These are phyloP conservation scores for Diophrys appendiculata DNA, from an alignment of 73 alveolate genomes.

Conservation along the genomic window DNA sequence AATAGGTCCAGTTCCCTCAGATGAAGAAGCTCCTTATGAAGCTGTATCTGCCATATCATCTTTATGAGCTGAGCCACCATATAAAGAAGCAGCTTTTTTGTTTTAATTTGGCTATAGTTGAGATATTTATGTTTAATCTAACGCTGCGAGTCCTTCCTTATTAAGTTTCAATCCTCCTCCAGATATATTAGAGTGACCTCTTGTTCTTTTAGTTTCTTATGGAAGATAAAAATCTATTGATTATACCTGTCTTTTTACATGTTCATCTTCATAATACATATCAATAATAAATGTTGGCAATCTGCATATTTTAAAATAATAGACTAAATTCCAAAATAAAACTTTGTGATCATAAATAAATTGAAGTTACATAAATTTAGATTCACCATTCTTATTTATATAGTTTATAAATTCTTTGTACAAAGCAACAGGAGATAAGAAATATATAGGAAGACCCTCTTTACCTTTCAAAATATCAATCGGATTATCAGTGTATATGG, in stretches of 20 bases:
- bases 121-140: too few relatives aligned
- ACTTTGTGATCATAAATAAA: slow-evolving; percentile 56
- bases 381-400: slow-evolving; percentile 58
- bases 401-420: slow-evolving; percentile 59
- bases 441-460: slow-evolving; percentile 50
- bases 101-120: too few relatives aligned
- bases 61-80: too few relatives aligned
- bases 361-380: slow-evolving; percentile 33
- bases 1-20: slow-evolving; percentile 2
- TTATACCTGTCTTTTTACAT: slow-evolving; percentile 17
- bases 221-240: slow-evolving; percentile 35
- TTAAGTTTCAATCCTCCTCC: too few relatives aligned
- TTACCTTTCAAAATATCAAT: slow-evolving; percentile 41
- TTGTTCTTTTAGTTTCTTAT: slow-evolving; percentile 23
- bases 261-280: slow-evolving; percentile 34
- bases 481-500: slow-evolving; percentile 41
- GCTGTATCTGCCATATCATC: slow-evolving; percentile 3
- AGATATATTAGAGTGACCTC: too few relatives aligned
- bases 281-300: slow-evolving; percentile 65
- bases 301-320: slow-evolving; percentile 59
- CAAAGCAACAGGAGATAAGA: slow-evolving; percentile 64
- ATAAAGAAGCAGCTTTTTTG: slow-evolving; percentile 23
- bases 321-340: slow-evolving; percentile 65
- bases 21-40: background rate
- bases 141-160: too few relatives aligned